A percentile compares a stretch with the other conserved stretches of the same genome.
Evolutionary conservation across 768 basidiomycete species (phyloP).

Genomic region (Kwoniella shandongensis): DNA sequence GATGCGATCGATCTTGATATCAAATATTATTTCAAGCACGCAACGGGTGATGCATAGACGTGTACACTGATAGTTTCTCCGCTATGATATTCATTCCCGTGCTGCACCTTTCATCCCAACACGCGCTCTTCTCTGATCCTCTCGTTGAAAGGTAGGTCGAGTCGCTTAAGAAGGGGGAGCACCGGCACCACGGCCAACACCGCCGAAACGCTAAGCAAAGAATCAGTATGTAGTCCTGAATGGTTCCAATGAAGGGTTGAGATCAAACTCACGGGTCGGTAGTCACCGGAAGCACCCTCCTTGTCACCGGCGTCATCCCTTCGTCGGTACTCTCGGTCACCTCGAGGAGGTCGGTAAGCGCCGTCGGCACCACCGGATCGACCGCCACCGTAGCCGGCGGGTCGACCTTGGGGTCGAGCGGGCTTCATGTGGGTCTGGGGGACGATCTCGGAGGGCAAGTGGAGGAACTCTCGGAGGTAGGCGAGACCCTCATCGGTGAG

Average conservation of each 20-base stretch:
- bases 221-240: conserved; percentile 15
- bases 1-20: neutral
- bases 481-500: conserved; percentile 96
- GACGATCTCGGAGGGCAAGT: conserved; percentile 93
- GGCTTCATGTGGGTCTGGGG: conserved; percentile 98
- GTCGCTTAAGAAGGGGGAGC: conserved; percentile 51
- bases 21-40: conserved; percentile 2
- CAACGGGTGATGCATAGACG: conserved; percentile 10
- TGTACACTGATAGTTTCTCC: neutral
- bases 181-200: conserved; percentile 55
- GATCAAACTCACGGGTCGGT: conserved; percentile 71
- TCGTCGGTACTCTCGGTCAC: conserved; percentile 72
- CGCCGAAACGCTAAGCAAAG: conserved; percentile 46
- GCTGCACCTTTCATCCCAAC: conserved; percentile 5
- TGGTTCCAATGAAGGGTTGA: conserved; percentile 53
- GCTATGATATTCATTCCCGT: neutral
- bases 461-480: conserved; percentile 93
- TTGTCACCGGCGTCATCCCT: conserved; percentile 67
- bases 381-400: conserved; percentile 61
- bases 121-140: neutral
- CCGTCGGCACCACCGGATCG: conserved; percentile 64
- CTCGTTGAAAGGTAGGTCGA: neutral
- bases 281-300: conserved; percentile 81
- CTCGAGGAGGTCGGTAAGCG: conserved; percentile 82
- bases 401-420: conserved; percentile 73